Evolutionary conservation across 2,329 filamentous ascomycete genomes (phyloP), one percentile per base, ranked within the genome.

Genomic region (Ophiosphaerella herpotricha): DNA sequence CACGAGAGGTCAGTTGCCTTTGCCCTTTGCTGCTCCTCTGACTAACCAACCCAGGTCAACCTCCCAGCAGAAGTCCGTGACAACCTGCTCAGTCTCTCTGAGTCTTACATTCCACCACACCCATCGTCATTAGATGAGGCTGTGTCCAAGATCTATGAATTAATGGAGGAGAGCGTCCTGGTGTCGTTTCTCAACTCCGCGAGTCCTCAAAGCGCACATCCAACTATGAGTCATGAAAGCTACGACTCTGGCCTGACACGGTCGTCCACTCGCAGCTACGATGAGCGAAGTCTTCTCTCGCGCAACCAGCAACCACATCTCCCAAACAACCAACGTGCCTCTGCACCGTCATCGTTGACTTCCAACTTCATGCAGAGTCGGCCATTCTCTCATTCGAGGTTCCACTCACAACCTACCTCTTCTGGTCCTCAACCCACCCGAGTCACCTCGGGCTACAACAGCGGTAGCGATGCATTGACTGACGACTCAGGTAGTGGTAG

Each of bases 101-200:
- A 81, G 12, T 73, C 77, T 1, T 77, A 80, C 5, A 80, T 85
- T 0, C 91, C 93, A 6, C 88, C 87, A 5, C 77, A 85, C 50
- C 92, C 94, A 1, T 84, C 87, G 35, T 84, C 86, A 46, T 79
- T 99, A 13, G 88, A 95, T 52, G 83, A 89, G 43, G 91, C 94
- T 16, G 89, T 96, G 21, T 83, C 84, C 54, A 95, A 96, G 54
- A 90, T 97, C 35, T 92, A 93, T 72, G 94, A 97, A 62, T 79
- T 99, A 48, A 97, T 99, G 92, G 95, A 96, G 64, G 94, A 97
- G 71, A 97, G 92, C 3, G 90, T 97, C 0, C 80, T 97, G 43
- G 86, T 96, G 0, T 92, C 93, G 0, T 99, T 97, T 69, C 81
- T 97, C 46, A 93, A 96, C 73, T 83, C 80, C 55, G 76, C 80